Evolutionary conservation across 2,329 filamentous ascomycete genomes (phyloP).

Genomic region (Macroventuria anomochaeta): DNA sequence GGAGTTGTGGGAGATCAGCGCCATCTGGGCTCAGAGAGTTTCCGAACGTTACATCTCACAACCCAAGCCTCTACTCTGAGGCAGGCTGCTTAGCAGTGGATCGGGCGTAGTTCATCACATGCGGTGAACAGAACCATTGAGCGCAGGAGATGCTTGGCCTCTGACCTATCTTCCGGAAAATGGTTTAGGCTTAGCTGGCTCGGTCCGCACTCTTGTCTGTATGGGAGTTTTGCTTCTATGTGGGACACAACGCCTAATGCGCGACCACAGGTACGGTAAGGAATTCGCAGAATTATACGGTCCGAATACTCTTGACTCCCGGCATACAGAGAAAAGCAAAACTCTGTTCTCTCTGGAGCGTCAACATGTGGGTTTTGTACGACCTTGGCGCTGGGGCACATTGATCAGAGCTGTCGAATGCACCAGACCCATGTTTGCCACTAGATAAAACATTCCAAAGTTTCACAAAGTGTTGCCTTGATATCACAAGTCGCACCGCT

Average conservation of each 20-base stretch:
- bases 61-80: not conserved
- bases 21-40: not conserved
- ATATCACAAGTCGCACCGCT: not conserved
- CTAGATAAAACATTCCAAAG: not conserved
- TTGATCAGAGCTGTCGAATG: not conserved
- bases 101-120: not conserved
- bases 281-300: constrained; percentile 6
- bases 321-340: not conserved
- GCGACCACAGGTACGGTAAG: not conserved
- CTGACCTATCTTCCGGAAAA: not conserved
- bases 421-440: not conserved
- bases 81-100: not conserved
- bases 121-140: not conserved
- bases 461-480: not conserved
- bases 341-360: not conserved
- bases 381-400: not conserved
- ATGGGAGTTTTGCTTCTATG: no score
- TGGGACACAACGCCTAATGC: not conserved
- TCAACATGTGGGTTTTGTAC: not conserved
- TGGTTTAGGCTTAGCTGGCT: no score
- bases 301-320: constrained; percentile 5
- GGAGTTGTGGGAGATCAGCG: not conserved
- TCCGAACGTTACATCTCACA: not conserved
- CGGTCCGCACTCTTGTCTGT: no score
- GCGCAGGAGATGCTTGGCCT: not conserved